Evolutionary conservation across 257 asterid genomes (phyloP), one percentile per base, ranked within the genome.

Genomic region (Coffea eugenioides): DNA sequence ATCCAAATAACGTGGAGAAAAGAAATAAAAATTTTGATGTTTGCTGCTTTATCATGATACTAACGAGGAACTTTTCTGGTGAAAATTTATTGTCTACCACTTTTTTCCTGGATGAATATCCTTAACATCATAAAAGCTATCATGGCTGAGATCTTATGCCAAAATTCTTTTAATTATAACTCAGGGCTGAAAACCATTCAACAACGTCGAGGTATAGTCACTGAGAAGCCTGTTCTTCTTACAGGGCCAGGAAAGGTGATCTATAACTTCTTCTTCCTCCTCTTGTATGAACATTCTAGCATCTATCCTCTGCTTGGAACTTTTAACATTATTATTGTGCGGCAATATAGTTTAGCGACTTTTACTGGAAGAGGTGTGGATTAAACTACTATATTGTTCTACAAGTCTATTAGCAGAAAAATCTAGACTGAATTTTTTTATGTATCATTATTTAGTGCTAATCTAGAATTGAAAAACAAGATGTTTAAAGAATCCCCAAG

Each of bases 201-300:
- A 85, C 90, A 85, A 86, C 91, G 99, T 7, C 96, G 98, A 13
- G 91, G 92, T 71, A 74, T 87, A 51, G 83, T 75, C 52, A 91
- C 95, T 7, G 98, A 90, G 82, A 93, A 93, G 87, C 97, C 99
- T 64, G 85, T 88, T 84, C 98, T 95, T 84, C 96, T 93, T 68
- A 81, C 96, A 21, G 98, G 99, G 16, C 99, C 99, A 16, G 99
- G 99, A 76, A 93, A 95, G 97, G 98, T 92, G 66, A 75, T 25
- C 71, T 27, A 25, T 74, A 39, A 18, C 61, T 45, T 76, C 73
- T 18, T 23, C 81, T 68, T 71, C 49, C 73, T 51, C 34, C 34
- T 31, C 34, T 31, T 31, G 34, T 31, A 31, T 20, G 66, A 2
- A 1, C 8, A 59, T 21, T 0, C 20, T 48, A 36, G 36, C 31